Evolutionary conservation across 805 yeast genomes (phyloP).

Genomic region (Torulaspora franciscae): DNA sequence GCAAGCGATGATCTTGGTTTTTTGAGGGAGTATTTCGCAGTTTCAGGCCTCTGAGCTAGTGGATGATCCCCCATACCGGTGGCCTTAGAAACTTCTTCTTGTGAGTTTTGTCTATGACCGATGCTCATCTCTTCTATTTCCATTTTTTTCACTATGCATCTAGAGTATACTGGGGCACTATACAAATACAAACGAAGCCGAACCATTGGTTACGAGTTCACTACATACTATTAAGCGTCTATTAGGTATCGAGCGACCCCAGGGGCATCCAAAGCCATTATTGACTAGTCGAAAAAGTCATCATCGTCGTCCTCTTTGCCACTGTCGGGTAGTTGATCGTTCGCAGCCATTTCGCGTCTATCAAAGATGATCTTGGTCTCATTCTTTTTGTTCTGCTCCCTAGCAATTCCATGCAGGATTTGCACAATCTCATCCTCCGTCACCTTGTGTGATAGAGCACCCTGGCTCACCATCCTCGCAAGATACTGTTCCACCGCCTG

Average conservation of each 20-base stretch:
- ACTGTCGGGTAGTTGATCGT: slow-evolving; percentile 36
- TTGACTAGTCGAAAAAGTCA: slow-evolving; percentile 42
- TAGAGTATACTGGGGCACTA: background rate
- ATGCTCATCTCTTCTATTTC: background rate
- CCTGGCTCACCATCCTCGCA: slow-evolving; percentile 65
- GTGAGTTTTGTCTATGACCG: background rate
- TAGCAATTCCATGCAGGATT: slow-evolving; percentile 74
- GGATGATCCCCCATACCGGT: background rate
- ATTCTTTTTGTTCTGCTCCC: slow-evolving; percentile 59
- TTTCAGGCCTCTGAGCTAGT: slow-evolving; percentile 1
- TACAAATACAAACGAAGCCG: background rate
- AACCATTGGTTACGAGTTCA: too few relatives aligned
- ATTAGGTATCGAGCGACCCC: too few relatives aligned
- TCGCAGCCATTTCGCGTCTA: slow-evolving; percentile 44
- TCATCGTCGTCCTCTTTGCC: slow-evolving; percentile 39
- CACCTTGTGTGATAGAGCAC: slow-evolving; percentile 66
- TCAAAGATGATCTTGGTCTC: slow-evolving; percentile 63
- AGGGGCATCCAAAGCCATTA: background rate
- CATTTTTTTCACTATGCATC: background rate
- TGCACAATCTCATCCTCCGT: slow-evolving; percentile 77
- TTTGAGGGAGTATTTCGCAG: slow-evolving; percentile 1
- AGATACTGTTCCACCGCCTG: slow-evolving; percentile 79
- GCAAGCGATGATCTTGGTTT: slow-evolving; percentile 7
- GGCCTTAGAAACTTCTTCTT: background rate
- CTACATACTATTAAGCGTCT: too few relatives aligned